phyloP scores from a whole-genome alignment of 371 early-diverging fungal genomes.

The Circinella umbellata region DNA sequence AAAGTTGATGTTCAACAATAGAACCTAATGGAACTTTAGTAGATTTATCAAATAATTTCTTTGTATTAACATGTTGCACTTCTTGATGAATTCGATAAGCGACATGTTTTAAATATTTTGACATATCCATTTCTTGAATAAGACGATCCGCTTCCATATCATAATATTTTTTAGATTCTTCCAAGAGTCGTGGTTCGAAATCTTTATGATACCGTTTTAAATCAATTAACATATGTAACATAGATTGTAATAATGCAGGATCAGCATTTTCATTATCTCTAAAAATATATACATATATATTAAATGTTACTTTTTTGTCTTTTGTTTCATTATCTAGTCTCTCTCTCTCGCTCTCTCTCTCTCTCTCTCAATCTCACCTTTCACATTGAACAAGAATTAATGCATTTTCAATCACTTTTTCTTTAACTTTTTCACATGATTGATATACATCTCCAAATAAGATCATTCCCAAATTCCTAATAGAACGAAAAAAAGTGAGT shows the following conservation, averaged over 20 bases:
- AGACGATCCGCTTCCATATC: slow-evolving; percentile 66
- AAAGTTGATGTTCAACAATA: slow-evolving; percentile 70
- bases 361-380: slow-evolving; percentile 49
- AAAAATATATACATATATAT: background rate
- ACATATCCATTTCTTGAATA: slow-evolving; percentile 59
- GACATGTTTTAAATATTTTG: slow-evolving; percentile 71
- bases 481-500: background rate
- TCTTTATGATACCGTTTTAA: slow-evolving; percentile 73
- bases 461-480: slow-evolving; percentile 80
- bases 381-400: slow-evolving; percentile 63
- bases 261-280: slow-evolving; percentile 56
- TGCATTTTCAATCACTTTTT: slow-evolving; percentile 57
- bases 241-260: slow-evolving; percentile 58
- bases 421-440: slow-evolving; percentile 50
- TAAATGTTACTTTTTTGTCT: background rate
- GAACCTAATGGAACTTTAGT: slow-evolving; percentile 67
- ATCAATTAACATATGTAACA: slow-evolving; percentile 81
- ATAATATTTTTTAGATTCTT: slow-evolving; percentile 72
- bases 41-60: slow-evolving; percentile 78
- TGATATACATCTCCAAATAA: slow-evolving; percentile 71
- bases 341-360: background rate
- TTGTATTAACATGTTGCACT: slow-evolving; percentile 57
- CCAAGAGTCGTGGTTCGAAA: slow-evolving; percentile 74
- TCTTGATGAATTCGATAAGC: slow-evolving; percentile 75
- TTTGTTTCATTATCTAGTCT: background rate